Evolutionary conservation across 768 basidiomycete genomes (phyloP).

Genomic region (Peribolospora kevripleyi): DNA sequence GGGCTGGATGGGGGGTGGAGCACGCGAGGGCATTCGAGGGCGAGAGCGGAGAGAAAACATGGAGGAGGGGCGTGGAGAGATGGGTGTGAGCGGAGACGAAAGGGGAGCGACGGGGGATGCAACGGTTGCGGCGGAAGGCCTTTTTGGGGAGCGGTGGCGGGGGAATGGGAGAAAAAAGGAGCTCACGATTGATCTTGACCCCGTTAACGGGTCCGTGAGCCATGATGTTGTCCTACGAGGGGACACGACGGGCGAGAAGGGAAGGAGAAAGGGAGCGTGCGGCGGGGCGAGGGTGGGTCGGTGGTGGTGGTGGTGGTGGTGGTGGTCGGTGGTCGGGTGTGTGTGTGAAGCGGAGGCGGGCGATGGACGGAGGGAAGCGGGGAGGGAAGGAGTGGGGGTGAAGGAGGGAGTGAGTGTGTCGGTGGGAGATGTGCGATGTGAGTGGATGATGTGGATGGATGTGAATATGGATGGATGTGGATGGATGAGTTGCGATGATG

Average conservation of each 20-base stretch:
- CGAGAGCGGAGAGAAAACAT: slow-evolving; percentile 2
- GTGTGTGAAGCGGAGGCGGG: background rate
- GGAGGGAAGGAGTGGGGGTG: background rate
- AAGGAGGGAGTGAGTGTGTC: background rate
- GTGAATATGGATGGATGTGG: too few species aligned
- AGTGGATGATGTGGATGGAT: too few species aligned
- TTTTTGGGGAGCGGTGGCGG: too few species aligned
- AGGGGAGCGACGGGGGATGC: background rate
- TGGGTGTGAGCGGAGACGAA: slow-evolving; percentile 1
- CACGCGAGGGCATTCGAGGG: slow-evolving; percentile 6
- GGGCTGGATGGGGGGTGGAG: slow-evolving; percentile 9
- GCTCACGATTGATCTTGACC: slow-evolving; percentile 59
- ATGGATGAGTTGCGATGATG: too few species aligned
- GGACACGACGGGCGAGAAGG: too few species aligned
- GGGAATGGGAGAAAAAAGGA: slow-evolving; percentile 2
- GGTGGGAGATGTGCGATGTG: background rate
- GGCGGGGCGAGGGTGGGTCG: too few species aligned
- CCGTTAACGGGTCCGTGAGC: slow-evolving; percentile 50
- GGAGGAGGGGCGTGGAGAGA: slow-evolving; percentile 1
- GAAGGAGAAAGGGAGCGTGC: too few species aligned
- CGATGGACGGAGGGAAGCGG: background rate
- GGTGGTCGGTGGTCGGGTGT: too few species aligned
- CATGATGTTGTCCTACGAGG: slow-evolving; percentile 1
- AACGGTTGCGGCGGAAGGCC: too few species aligned
- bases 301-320: too few species aligned